These are phyloP conservation scores for Leishmania amazonensis DNA, from an alignment of 208 protist species.

Conservation along the genomic window DNA sequence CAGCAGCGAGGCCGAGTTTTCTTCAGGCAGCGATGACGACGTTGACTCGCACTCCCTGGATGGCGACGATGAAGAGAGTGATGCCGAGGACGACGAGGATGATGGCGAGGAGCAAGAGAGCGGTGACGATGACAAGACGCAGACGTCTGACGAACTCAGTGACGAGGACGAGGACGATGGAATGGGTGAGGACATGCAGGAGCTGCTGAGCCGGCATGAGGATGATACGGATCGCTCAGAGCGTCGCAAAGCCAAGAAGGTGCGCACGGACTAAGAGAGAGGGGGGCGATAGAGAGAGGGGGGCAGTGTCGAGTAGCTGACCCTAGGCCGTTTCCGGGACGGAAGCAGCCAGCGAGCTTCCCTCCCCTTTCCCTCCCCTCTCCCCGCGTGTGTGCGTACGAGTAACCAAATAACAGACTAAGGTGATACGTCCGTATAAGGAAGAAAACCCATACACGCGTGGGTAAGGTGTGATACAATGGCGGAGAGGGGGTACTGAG, in stretches of 20 bases:
- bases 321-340: not conserved
- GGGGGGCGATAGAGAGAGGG: conserved; percentile 9
- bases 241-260: conserved; percentile 51
- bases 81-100: conserved; percentile 23
- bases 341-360: not conserved
- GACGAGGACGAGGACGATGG: conserved; percentile 42
- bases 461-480: not conserved
- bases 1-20: conserved; percentile 36
- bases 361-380: too few species aligned
- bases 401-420: not conserved
- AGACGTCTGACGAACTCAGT: conserved; percentile 5
- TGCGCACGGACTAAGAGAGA: conserved; percentile 50
- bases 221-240: conserved; percentile 36
- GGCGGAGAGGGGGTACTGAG: not conserved
- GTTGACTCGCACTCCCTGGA: conserved; percentile 24
- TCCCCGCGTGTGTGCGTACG: not conserved
- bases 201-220: conserved; percentile 48
- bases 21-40: conserved; percentile 41
- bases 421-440: not conserved
- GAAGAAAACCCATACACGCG: too few species aligned
- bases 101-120: conserved; percentile 37
- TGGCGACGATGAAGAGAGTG: conserved; percentile 51
- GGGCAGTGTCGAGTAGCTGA: not conserved
- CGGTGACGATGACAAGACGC: conserved; percentile 45
- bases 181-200: conserved; percentile 65